Evolutionary conservation across 2,329 filamentous ascomycete genomes (phyloP), one percentile per base, ranked within the genome.

Genomic region (Colletotrichum melonis): DNA sequence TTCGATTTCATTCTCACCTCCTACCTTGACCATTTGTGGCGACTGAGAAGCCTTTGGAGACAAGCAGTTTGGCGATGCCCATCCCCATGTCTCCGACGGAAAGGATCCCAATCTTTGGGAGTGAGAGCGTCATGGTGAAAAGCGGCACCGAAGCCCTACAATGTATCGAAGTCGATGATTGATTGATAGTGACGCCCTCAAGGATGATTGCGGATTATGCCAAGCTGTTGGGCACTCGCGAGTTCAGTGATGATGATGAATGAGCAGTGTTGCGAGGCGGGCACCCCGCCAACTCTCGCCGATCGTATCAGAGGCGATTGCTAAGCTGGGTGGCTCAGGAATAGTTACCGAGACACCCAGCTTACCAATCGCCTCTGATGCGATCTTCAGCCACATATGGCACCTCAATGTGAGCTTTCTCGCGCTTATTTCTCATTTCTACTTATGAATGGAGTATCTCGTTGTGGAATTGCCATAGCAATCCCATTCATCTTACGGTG

Each of bases 41-140:
- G 12, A 89, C 86, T 3, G 82, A 75, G 75, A 87, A 88, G 7
- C 85, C 86, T 54, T 86, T 81, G 16, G 86, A 84, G 46, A 84
- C 78, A 11, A 89, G 82, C 12, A 88, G 77, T 70, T 81, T 84
- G 69, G 87, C 87, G 54, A 89, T 85, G 54, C 87, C 87, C 72
- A 84, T 80, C 65, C 88, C 88, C 88, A 89, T 89, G 75, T 89
- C 87, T 5, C 88, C 88, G 68, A 89, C 83, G 46, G 88, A 89
- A 74, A 89, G 77, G 69, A 89, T 84, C 66, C 85, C 87, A 55
- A 89, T 80, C 72, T 82, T 85, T 8, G 67, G 67, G 12, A 70
- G 55, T 7, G 67, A 55, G 55, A 70, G 54, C n/a, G 67, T 32
- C 67, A 70, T 66, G 55, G 3, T 32, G 38, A n/a, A 16, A 7